Conservation (phyloP, 2,329 filamentous ascomycete species). For the Ophiostoma pallidulum region DNA sequence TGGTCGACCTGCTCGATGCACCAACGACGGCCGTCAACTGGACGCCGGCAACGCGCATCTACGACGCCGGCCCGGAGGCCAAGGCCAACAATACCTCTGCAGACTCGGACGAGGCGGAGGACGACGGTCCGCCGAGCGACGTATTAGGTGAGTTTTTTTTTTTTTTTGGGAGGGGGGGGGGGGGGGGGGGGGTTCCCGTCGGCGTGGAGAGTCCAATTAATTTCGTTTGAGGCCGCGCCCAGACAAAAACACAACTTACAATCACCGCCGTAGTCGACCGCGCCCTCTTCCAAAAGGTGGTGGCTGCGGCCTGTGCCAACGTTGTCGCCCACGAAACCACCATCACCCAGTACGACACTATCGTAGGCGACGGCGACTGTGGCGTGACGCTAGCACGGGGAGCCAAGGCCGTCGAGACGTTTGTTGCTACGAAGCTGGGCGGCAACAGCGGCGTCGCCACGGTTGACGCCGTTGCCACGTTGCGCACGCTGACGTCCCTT, state of each 20-base stretch:
- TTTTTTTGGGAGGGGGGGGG: no score
- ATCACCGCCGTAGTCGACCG: background rate
- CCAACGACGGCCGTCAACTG: slow-evolving; percentile 61
- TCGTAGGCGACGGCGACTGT: slow-evolving; percentile 85
- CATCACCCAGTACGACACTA: slow-evolving; percentile 63
- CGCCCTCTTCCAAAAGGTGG: background rate
- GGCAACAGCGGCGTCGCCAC: no score
- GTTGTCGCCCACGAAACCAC: slow-evolving; percentile 50
- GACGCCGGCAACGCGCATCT: slow-evolving; percentile 27
- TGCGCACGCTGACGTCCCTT: slow-evolving; percentile 41
- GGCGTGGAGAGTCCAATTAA: no score
- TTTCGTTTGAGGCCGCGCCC: no score
- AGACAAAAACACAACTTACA: no score
- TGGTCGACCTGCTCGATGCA: slow-evolving; percentile 61
- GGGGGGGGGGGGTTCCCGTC: no score
- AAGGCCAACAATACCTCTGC: background rate
- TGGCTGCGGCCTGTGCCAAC: background rate
- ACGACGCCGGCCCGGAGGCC: background rate
- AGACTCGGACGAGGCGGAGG: background rate
- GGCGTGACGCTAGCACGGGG: slow-evolving; percentile 3
- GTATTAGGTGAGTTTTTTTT: background rate
- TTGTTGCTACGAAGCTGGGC: slow-evolving; percentile 32
- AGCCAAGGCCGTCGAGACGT: slow-evolving; percentile 30
- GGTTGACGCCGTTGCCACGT: slow-evolving; percentile 31
- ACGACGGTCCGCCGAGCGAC: background rate